Evolutionary conservation across 2,329 filamentous ascomycete genomes (phyloP).

Genomic region (Epichloe elymi): DNA sequence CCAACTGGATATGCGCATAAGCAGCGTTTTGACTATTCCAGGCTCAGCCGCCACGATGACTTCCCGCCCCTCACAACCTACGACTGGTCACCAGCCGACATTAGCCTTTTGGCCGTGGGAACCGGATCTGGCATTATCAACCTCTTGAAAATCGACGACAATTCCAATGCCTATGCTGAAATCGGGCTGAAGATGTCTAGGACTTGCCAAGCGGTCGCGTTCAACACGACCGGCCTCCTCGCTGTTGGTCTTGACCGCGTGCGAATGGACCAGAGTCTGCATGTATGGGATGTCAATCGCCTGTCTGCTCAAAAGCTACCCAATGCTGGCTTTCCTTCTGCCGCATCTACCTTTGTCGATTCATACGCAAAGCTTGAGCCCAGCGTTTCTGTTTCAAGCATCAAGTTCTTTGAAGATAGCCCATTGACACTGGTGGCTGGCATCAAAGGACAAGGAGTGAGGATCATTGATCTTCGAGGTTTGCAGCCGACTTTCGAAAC

Average conservation of each 20-base stretch:
- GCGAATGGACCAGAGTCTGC: conserved; percentile 67
- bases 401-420: conserved; percentile 68
- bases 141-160: conserved; percentile 58
- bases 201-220: conserved; percentile 69
- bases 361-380: conserved; percentile 47
- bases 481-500: conserved; percentile 8
- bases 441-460: conserved; percentile 60
- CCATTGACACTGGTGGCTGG: conserved; percentile 64
- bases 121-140: conserved; percentile 64
- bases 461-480: conserved; percentile 71
- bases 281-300: conserved; percentile 67
- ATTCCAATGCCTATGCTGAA: conserved; percentile 49
- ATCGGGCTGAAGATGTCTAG: conserved; percentile 63
- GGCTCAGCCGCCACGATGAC: conserved; percentile 46
- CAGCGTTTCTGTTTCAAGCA: conserved; percentile 65
- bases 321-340: conserved; percentile 35
- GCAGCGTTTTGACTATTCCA: conserved; percentile 44
- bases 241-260: conserved; percentile 72
- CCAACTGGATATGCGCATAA: conserved; percentile 45
- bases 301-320: conserved; percentile 36
- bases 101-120: conserved; percentile 60
- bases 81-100: conserved; percentile 51
- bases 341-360: conserved; percentile 37
- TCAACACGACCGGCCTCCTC: conserved; percentile 57
- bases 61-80: conserved; percentile 51